Evolutionary conservation across 2,329 filamentous ascomycete genomes (phyloP), one percentile per base, ranked within the genome.

Genomic region (Penicillium sp.): DNA sequence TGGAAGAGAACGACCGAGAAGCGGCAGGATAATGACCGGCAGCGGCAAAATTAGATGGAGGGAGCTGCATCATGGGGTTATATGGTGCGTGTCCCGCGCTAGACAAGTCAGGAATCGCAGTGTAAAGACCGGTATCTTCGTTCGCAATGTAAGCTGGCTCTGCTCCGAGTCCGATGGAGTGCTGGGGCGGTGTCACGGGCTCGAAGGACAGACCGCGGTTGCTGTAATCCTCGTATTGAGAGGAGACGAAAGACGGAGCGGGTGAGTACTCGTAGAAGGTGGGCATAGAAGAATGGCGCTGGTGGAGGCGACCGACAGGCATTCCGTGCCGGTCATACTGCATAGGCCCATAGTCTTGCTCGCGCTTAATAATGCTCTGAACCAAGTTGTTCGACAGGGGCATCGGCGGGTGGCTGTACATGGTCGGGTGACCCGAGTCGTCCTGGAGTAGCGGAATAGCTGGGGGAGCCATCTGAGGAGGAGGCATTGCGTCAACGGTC

Each of bases 91-190:
- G 16, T 6, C 36, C 85, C 60, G 90, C 86, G 53, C 86, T 81
- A n/a, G 70, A 68, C 68, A 95, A 86, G 66, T 97, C 93, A 10
- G 93, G 91, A 64, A 97, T 95, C 42, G 90, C 92, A 48, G 91
- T 93, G 81, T 96, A 97, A 44, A 97, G 81, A 53, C 92, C 92
- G 42, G 93, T 96, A 73, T 97, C 94, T 77, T 99, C 94, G 70
- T 96, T 96, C 57, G 93, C 90, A 72, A 99, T 96, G 77, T 97
- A 99, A 9, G 94, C 90, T 9, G 94, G 91, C 78, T 99, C 94
- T 38, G 87, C 82, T 54, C 88, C 84, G 61, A 96, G 86, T 57
- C 84, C 86, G 53, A 94, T 76, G 13, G 89, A 85, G 74, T 96
- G 90, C 71, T 97, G 94, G 15, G 94, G 94, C 53, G 94, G 94